Conservation (phyloP, 768 basidiomycete species). For the Boletus edulis region DNA sequence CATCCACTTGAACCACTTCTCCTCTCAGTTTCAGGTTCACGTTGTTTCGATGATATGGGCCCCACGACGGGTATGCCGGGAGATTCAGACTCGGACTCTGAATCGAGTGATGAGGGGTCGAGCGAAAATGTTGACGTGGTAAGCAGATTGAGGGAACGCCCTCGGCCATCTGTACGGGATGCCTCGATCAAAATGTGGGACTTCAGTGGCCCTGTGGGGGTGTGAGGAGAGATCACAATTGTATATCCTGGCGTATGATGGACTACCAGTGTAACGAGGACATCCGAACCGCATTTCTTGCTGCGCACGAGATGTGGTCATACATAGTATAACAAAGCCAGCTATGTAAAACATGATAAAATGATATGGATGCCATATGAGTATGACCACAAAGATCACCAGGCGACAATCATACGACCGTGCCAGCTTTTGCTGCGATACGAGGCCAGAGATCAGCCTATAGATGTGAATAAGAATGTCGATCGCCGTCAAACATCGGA, state of each 20-base stretch:
- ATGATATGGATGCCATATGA: constrained; percentile 2
- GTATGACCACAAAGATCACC: constrained; percentile 12
- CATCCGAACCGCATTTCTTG: too few relatives aligned
- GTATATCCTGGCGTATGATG: not conserved
- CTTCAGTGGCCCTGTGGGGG: not conserved
- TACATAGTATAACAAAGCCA: constrained; percentile 18
- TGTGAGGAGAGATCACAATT: not conserved
- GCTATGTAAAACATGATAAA: constrained; percentile 18
- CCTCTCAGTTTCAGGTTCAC: constrained; percentile 72
- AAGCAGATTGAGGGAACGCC: constrained; percentile 9
- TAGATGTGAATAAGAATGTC: not conserved
- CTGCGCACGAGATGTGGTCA: constrained; percentile 6
- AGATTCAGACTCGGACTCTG: constrained; percentile 18
- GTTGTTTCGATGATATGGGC: constrained; percentile 50
- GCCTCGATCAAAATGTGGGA: constrained; percentile 30
- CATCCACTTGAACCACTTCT: constrained; percentile 61
- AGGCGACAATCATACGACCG: constrained; percentile 72
- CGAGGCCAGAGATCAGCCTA: constrained; percentile 98
- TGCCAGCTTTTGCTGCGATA: constrained; percentile 98
- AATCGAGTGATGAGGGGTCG: constrained; percentile 6
- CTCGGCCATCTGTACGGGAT: constrained; percentile 21
- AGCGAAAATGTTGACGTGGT: not conserved
- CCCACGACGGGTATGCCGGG: not conserved
- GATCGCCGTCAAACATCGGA: not conserved
- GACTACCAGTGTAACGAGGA: not conserved